Conservation (phyloP, 345 rosid genomes). For the Eucalyptus coolabah region DNA sequence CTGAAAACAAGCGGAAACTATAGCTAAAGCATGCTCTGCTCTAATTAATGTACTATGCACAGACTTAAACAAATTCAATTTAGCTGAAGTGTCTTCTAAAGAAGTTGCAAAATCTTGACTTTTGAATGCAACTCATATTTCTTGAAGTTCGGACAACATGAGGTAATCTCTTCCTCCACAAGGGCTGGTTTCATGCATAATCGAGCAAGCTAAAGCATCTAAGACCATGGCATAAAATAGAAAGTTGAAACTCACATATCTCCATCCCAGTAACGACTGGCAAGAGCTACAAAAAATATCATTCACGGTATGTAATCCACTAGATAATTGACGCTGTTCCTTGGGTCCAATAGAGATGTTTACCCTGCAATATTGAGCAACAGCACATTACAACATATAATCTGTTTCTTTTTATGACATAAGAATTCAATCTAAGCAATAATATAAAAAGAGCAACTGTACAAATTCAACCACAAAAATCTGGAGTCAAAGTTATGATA, state of each 20-base stretch:
- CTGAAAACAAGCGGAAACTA: neutral
- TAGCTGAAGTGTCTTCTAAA: neutral
- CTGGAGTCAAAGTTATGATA: neutral
- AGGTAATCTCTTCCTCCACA: neutral
- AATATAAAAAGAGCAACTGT: neutral
- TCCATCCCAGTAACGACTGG: conserved; percentile 29
- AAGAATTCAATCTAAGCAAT: neutral
- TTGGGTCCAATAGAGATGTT: conserved; percentile 20
- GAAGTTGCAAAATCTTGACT: neutral
- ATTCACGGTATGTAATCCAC: conserved; percentile 21
- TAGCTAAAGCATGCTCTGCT: neutral
- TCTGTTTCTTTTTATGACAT: neutral
- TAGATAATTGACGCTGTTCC: conserved; percentile 10
- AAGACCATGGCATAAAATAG: neutral
- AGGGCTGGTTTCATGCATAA: neutral
- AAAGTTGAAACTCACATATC: conserved; percentile 16
- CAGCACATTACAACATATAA: neutral
- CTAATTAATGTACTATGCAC: neutral
- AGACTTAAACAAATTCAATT: neutral
- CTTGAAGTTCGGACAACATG: neutral
- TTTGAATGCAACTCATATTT: neutral
- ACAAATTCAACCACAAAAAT: neutral
- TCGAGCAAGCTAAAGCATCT: neutral
- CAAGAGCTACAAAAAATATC: conserved; percentile 37
- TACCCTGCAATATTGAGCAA: conserved; percentile 10